A percentile compares a stretch with the other conserved stretches of the same genome.
phyloP scores from a whole-genome alignment of 2,329 filamentous ascomycete species.

The Pseudopyricularia javanii region DNA sequence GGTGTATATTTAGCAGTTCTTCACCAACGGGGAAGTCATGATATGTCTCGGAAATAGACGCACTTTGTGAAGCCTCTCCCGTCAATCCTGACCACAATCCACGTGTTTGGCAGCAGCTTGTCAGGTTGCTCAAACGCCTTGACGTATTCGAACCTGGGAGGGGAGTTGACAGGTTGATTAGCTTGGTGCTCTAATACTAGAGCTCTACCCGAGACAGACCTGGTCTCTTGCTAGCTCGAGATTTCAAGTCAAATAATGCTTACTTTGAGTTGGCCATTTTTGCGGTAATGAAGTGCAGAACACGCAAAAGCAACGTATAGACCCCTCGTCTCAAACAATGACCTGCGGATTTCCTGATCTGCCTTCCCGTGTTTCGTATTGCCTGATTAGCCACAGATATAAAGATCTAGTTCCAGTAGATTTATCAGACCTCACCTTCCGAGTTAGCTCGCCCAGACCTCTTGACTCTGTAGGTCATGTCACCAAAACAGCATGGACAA shows the following conservation, averaged over 20 bases:
- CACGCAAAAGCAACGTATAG: not conserved
- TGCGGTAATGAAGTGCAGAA: not conserved
- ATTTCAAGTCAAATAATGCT: not conserved
- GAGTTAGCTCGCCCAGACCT: too few species aligned
- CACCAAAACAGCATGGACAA: not conserved
- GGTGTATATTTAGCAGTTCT: not conserved
- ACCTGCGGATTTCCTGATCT: not conserved
- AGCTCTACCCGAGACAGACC: not conserved
- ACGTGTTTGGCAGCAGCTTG: conserved; percentile 74
- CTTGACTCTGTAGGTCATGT: not conserved
- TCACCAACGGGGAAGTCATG: not conserved
- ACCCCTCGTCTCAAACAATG: not conserved
- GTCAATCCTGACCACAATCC: conserved; percentile 90
- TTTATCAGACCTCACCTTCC: too few species aligned
- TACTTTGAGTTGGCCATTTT: conserved; percentile 16
- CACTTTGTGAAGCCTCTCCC: conserved; percentile 92
- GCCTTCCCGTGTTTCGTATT: not conserved
- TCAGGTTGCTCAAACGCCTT: conserved; percentile 79
- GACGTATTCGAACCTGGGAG: conserved; percentile 78
- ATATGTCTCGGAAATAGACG: not conserved
- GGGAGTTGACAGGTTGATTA: not conserved
- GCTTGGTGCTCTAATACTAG: not conserved
- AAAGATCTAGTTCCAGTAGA: too few species aligned
- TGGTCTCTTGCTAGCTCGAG: not conserved
- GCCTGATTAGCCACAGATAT: too few species aligned